Conservation (phyloP, 495 filamentous ascomycete genomes). For the Aspergillus asperescens region DNA sequence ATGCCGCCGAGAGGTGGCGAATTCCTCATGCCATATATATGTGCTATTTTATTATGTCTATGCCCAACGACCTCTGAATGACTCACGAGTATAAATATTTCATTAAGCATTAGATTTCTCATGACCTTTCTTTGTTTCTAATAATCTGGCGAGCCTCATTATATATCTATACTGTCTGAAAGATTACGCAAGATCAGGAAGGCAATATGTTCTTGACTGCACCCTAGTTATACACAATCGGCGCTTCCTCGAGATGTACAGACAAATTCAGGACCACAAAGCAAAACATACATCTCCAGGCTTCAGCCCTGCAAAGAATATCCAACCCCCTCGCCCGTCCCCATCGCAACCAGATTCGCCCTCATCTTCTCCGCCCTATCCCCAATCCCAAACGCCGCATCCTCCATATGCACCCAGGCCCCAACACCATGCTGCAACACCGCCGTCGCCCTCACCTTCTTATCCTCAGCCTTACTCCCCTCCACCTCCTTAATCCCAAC, state of each 20-base stretch:
- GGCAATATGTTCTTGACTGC: background rate
- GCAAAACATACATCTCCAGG: background rate
- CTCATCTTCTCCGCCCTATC: slow-evolving; percentile 48
- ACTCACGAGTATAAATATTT: slow-evolving; percentile 14
- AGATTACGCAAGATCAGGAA: background rate
- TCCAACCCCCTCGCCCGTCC: slow-evolving; percentile 54
- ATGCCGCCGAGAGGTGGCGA: slow-evolving; percentile 32
- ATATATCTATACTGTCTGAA: background rate
- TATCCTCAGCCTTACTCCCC: slow-evolving; percentile 23
- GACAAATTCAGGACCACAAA: background rate
- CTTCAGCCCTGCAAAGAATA: slow-evolving; percentile 47
- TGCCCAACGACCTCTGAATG: slow-evolving; percentile 32
- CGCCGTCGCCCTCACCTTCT: slow-evolving; percentile 59
- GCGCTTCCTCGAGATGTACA: background rate
- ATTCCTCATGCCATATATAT: slow-evolving; percentile 31
- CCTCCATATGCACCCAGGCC: slow-evolving; percentile 58
- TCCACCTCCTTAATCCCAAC: slow-evolving; percentile 55
- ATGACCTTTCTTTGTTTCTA: slow-evolving; percentile 12
- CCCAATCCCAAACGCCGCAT: slow-evolving; percentile 50
- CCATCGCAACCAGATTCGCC: slow-evolving; percentile 54
- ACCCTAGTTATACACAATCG: background rate
- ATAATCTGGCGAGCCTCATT: background rate
- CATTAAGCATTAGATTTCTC: slow-evolving; percentile 7
- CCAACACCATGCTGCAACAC: slow-evolving; percentile 84
- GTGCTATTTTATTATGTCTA: slow-evolving; percentile 37